Base-by-base conservation (phyloP, 768 basidiomycete species). In the Melanogaster broomeanus region DNA sequence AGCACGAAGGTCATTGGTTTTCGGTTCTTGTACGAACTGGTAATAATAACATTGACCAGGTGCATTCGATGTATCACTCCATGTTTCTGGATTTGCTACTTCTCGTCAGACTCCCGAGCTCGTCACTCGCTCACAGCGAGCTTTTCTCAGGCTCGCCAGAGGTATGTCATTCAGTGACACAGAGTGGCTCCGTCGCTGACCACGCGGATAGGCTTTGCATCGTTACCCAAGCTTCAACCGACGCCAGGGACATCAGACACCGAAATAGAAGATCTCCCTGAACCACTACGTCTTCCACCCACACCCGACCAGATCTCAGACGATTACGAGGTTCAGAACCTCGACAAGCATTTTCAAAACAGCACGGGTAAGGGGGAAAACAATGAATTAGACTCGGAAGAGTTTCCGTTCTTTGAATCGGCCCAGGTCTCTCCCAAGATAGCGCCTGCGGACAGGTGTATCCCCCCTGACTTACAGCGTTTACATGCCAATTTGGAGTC, bases 131-230 rank as follows among this genome's bases (percentile, higher is more conserved):
- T 82, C 90, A 1, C 91, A 93, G 53, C 77, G 81, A 13, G 82
- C 89, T 1, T 88, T 95, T 58, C 74, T 93, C 34, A 77, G 77
- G 12, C 65, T 94, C 30, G 93, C 93, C 10, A 90, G 86, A 77
- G 76, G 92, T 91, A 58, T 49, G 59, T 24, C 16, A 25, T 34
- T 35, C 37, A 46, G 27, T 47, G 19, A 16, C 30, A 18, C 10
- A 19, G 8, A 2, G 18, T 3, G 13, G 42, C 38, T 40, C 42
- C 39, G 25, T 13, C n/a, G 33, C 49, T 58, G 38, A 55, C 41
- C 39, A 31, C 33, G 15, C 25, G 31, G 33, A 13, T 50, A 92
- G 90, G 83, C 10, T 90, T 88, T 62, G 91, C 87, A 24, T 75
- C 83, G 3, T 67, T 93, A 7, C 88, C 90, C 6, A 90, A 86